Percentiles rank a stretch among this genome's conserved stretches.
Evolutionary conservation across 495 filamentous ascomycete species (phyloP).

Genomic region (Podospora comata): DNA sequence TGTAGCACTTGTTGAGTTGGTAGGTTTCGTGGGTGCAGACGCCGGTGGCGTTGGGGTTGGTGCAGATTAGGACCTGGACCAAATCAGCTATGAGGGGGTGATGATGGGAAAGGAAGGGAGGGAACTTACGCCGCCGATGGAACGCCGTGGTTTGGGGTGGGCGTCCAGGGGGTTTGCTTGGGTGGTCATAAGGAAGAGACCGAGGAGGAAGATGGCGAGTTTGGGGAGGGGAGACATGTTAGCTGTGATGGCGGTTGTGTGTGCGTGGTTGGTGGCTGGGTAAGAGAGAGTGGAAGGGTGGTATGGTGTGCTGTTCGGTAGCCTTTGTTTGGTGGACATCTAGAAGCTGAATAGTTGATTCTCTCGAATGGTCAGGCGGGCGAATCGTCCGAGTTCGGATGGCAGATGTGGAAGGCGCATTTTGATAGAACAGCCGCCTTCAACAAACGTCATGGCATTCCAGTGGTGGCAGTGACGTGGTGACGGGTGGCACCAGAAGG

Average conservation of each 20-base stretch:
- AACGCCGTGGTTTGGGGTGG: background rate
- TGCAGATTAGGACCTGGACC: constrained; percentile 40
- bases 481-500: background rate
- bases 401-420: constrained; percentile 2
- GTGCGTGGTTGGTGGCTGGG: no score
- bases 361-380: background rate
- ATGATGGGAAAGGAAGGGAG: background rate
- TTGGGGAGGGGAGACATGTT: background rate
- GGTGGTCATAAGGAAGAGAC: background rate
- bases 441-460: background rate
- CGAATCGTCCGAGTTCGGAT: background rate
- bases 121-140: background rate
- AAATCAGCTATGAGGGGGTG: background rate
- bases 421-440: constrained; percentile 14
- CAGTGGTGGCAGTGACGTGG: background rate
- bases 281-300: background rate
- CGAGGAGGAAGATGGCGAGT: background rate
- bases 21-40: constrained; percentile 37
- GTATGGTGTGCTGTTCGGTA: background rate
- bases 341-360: background rate
- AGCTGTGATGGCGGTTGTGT: background rate
- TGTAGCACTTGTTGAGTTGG: constrained; percentile 37
- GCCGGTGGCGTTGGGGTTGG: constrained; percentile 41
- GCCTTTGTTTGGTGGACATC: background rate
- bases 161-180: background rate